Evolutionary conservation across 306 rosid genomes (phyloP).

Genomic region (Cicer pinnatifidum): DNA sequence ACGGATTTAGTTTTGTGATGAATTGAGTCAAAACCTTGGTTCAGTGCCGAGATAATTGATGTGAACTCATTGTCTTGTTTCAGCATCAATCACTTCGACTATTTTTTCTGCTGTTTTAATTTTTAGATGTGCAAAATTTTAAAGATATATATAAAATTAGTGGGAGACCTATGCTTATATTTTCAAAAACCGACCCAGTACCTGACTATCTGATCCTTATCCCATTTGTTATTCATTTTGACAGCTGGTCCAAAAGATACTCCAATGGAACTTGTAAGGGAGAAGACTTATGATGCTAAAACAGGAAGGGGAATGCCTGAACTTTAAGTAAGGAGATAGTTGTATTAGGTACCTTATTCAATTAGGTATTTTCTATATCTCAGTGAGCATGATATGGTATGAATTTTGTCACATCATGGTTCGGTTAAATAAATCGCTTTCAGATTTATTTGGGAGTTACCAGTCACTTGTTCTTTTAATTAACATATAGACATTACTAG

Average conservation of each 20-base stretch:
- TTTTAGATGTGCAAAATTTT: conserved; percentile 14
- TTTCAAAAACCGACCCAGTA: not conserved
- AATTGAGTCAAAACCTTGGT: conserved; percentile 37
- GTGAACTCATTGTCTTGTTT: conserved; percentile 22
- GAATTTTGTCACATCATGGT: conserved; percentile 10
- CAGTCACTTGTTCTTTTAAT: not conserved
- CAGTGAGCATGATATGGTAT: conserved; percentile 31
- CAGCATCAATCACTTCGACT: conserved; percentile 2
- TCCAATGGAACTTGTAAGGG: conserved; percentile 66
- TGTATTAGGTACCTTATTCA: conserved; percentile 16
- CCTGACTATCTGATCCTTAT: not conserved
- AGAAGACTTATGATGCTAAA: conserved; percentile 84
- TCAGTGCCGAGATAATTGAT: not conserved
- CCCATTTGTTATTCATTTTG: conserved; percentile 28
- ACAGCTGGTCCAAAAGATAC: conserved; percentile 96
- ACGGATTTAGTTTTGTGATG: conserved; percentile 10
- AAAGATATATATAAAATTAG: conserved; percentile 27
- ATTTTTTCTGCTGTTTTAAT: conserved; percentile 6
- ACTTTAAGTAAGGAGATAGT: conserved; percentile 61
- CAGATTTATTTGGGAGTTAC: not conserved
- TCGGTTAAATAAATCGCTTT: conserved; percentile 16
- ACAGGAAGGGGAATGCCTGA: conserved; percentile 88
- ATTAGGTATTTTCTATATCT: conserved; percentile 26
- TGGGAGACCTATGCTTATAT: not conserved
- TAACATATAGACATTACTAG: not conserved